Conservation (phyloP, 1,284 basidiomycete genomes). For the Thelephora terrestris region DNA sequence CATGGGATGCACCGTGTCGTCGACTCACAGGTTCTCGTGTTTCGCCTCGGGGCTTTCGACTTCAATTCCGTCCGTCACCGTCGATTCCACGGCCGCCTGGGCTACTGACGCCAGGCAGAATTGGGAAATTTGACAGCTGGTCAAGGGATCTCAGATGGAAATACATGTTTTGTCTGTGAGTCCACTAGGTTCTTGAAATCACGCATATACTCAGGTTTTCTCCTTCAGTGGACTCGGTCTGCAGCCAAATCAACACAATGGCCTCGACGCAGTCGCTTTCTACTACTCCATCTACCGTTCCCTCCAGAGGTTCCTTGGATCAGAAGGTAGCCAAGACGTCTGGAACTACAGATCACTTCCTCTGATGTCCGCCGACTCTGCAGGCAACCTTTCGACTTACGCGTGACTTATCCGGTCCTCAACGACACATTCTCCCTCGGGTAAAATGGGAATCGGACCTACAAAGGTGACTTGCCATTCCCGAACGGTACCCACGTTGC, state of each 20-base stretch:
- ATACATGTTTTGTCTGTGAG: constrained; percentile 77
- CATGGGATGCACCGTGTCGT: constrained; percentile 84
- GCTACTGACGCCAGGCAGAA: constrained; percentile 50
- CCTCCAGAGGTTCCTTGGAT: constrained; percentile 75
- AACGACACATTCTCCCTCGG: constrained; percentile 80
- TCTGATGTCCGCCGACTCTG: constrained; percentile 64
- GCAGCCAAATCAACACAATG: constrained; percentile 57
- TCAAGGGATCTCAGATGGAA: constrained; percentile 88
- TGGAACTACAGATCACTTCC: constrained; percentile 91
- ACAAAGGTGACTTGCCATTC: constrained; percentile 65
- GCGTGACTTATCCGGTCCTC: constrained; percentile 56
- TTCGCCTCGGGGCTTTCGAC: constrained; percentile 77
- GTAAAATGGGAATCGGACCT: constrained; percentile 76
- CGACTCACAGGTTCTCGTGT: constrained; percentile 80
- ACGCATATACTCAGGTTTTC: not conserved
- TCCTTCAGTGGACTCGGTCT: constrained; percentile 72
- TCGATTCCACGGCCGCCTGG: constrained; percentile 74
- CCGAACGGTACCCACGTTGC: constrained; percentile 56
- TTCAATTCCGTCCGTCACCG: constrained; percentile 87
- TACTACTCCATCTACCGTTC: constrained; percentile 88
- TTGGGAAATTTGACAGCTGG: constrained; percentile 81
- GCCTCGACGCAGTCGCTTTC: constrained; percentile 74
- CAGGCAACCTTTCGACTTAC: constrained; percentile 62
- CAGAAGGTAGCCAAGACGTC: constrained; percentile 86
- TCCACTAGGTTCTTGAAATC: constrained; percentile 7